These are phyloP conservation scores for Trametes punicea DNA, from an alignment of 768 basidiomycete species.

Conservation along the genomic window DNA sequence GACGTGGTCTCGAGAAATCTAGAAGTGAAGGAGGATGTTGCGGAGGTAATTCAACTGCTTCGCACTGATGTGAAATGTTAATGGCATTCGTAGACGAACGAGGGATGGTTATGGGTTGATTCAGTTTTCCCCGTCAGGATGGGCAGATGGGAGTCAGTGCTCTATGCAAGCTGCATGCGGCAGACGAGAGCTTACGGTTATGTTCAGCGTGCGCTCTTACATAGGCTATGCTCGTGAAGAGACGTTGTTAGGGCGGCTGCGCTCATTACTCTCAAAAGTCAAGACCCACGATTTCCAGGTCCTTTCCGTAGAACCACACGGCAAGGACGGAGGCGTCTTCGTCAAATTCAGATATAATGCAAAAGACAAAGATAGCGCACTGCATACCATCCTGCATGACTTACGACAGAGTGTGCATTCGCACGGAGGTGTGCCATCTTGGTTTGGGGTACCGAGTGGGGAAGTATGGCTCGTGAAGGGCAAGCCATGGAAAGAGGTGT, in stretches of 20 bases:
- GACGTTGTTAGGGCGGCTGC: slow-evolving; percentile 47
- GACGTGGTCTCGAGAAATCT: not conserved
- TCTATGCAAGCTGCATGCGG: not conserved
- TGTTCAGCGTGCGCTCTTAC: slow-evolving; percentile 60
- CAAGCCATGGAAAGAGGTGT: slow-evolving; percentile 76
- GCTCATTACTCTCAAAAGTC: slow-evolving; percentile 47
- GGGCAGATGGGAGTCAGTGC: slow-evolving; percentile 62
- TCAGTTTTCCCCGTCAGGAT: slow-evolving; percentile 75
- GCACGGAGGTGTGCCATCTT: slow-evolving; percentile 60
- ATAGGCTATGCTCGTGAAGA: slow-evolving; percentile 60
- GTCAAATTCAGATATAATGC: slow-evolving; percentile 63
- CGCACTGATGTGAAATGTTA: no score
- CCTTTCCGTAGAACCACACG: slow-evolving; percentile 58
- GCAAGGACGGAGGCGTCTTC: slow-evolving; percentile 86
- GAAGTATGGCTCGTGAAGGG: slow-evolving; percentile 74
- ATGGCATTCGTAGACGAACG: slow-evolving; percentile 29
- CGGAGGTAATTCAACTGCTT: not conserved
- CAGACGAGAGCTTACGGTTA: no score
- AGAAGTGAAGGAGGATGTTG: not conserved
- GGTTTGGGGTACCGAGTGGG: slow-evolving; percentile 50
- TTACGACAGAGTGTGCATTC: slow-evolving; percentile 43
- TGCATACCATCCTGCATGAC: slow-evolving; percentile 47
- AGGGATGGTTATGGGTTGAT: slow-evolving; percentile 70
- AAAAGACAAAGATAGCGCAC: slow-evolving; percentile 32
- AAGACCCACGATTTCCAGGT: slow-evolving; percentile 57